A percentile compares a stretch with the other conserved stretches of the same genome.
Evolutionary conservation across 164 flowering plant species (phyloP).

Genomic region (Taxillus chinensis): DNA sequence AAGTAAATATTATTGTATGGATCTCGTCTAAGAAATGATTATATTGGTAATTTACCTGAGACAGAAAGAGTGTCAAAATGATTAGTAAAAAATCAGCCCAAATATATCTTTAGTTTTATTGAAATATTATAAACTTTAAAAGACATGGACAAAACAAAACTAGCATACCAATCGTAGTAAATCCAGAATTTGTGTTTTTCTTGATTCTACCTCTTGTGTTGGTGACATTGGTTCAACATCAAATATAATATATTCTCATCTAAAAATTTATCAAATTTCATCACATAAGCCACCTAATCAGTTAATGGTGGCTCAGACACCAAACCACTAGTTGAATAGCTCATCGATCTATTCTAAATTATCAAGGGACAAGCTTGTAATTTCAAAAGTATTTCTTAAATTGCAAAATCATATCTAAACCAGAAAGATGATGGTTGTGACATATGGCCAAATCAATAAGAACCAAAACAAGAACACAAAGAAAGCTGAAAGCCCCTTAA

Average conservation of each 20-base stretch:
- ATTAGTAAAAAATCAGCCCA: not conserved
- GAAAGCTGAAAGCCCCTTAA: too few relatives aligned
- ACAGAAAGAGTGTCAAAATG: constrained; percentile 5
- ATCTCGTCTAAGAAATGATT: constrained; percentile 71
- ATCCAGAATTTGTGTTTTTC: constrained; percentile 50
- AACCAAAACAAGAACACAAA: constrained; percentile 20
- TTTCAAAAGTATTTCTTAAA: constrained; percentile 69
- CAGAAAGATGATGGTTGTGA: constrained; percentile 29
- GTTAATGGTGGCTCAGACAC: constrained; percentile 12
- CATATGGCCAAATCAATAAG: constrained; percentile 17
- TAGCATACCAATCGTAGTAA: constrained; percentile 67
- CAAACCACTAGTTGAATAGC: constrained; percentile 10
- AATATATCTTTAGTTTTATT: too few relatives aligned
- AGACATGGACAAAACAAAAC: too few relatives aligned
- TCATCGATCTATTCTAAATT: constrained; percentile 21
- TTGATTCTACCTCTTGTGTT: constrained; percentile 29
- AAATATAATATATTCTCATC: constrained; percentile 14
- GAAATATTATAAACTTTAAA: too few relatives aligned
- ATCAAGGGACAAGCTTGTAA: constrained; percentile 50
- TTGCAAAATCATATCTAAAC: constrained; percentile 45
- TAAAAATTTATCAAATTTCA: constrained; percentile 18
- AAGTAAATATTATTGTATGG: constrained; percentile 64
- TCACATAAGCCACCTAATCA: constrained; percentile 11
- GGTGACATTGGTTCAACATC: constrained; percentile 16
- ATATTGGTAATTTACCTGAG: constrained; percentile 71